phyloP scores from a whole-genome alignment of 2,329 filamentous ascomycete genomes.

The Aureobasidium sp. region DNA sequence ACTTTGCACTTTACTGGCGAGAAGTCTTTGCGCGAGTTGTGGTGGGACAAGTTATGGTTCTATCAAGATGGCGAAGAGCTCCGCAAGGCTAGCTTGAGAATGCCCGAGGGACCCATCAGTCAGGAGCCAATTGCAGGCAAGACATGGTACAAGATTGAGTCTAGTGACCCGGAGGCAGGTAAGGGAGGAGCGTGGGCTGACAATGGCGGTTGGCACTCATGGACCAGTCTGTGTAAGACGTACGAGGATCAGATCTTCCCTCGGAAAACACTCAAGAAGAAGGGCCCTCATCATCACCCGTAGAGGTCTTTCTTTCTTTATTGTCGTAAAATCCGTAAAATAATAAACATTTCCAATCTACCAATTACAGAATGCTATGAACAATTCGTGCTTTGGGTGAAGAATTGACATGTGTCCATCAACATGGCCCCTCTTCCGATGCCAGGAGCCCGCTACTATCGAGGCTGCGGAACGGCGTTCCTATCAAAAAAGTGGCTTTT shows the following conservation, averaged over 20 bases:
- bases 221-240: conserved; percentile 19
- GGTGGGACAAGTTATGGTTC: conserved; percentile 27
- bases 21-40: conserved; percentile 21
- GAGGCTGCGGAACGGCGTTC: neutral
- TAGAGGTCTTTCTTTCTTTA: neutral
- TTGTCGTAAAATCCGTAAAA: neutral
- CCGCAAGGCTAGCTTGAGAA: conserved; percentile 15
- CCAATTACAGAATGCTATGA: neutral
- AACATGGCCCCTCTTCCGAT: neutral
- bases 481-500: neutral
- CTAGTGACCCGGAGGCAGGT: conserved; percentile 17
- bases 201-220: conserved; percentile 21
- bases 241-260: conserved; percentile 17
- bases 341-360: neutral
- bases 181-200: conserved; percentile 23
- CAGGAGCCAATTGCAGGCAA: conserved; percentile 17
- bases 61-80: conserved; percentile 19
- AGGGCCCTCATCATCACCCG: neutral
- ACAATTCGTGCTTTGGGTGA: neutral
- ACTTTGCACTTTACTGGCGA: conserved; percentile 23
- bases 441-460: neutral
- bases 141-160: conserved; percentile 19
- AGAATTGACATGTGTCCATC: neutral
- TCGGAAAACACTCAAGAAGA: conserved; percentile 7
- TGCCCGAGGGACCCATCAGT: conserved; percentile 16